Conservation (phyloP, 73 alveolate genomes). For the Symbiodinium natans region DNA sequence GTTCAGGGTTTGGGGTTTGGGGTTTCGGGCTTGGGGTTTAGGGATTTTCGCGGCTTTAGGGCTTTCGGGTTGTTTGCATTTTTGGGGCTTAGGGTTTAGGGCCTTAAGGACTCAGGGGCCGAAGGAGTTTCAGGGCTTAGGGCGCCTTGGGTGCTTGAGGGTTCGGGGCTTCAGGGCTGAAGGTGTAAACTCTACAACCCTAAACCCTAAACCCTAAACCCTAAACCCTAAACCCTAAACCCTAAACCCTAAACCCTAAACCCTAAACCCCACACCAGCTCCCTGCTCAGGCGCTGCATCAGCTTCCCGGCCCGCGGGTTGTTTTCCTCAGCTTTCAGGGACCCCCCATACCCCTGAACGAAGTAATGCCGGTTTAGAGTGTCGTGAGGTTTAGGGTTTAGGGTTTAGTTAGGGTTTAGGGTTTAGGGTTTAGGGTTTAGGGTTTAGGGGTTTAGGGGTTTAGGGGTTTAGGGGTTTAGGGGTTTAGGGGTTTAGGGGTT, state of each 20-base stretch:
- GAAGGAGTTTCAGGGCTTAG: too few species aligned
- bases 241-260: neutral
- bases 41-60: too few species aligned
- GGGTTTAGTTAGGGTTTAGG: neutral
- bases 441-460: neutral
- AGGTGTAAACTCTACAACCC: neutral
- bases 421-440: neutral
- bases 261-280: neutral
- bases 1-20: too few species aligned
- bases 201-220: neutral
- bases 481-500: neutral
- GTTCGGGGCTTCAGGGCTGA: neutral
- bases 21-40: too few species aligned
- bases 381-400: neutral
- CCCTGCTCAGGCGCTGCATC: slow-evolving; percentile 89
- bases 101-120: neutral
- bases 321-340: slow-evolving; percentile 9
- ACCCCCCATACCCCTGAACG: too few species aligned
- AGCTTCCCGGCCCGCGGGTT: slow-evolving; percentile 87
- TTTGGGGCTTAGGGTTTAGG: neutral
- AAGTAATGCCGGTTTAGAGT: too few species aligned
- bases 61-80: too few species aligned
- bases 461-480: neutral
- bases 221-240: neutral
- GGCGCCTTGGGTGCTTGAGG: neutral